Base-by-base conservation (phyloP, 495 filamentous ascomycete genomes). In the Aspergillus wentii region DNA sequence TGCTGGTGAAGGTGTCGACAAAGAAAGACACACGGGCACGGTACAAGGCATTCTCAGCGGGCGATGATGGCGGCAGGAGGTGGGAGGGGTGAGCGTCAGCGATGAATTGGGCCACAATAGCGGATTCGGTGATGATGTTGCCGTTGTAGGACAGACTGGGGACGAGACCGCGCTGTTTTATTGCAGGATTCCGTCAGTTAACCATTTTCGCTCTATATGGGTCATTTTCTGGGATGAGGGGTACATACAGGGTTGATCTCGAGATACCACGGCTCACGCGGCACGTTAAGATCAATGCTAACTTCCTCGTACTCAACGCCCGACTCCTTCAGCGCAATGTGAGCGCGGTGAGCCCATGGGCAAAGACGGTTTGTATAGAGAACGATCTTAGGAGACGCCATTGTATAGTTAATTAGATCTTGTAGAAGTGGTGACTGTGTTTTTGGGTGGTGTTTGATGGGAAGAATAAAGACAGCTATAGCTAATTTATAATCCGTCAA, bases 261-360 rank as follows among this genome's bases (percentile, higher is more conserved):
- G 3, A 94, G 75, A 58, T 94, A 94, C 74, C 86, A 89, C n/a
- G 76, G 68, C 33, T 86, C 85, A 8, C 88, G 80, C 0, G 88
- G 88, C 3, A 49, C 72, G 46, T 59, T 50, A 30, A 95, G 71
- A 54, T 89, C 82, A 54, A 95, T 88, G 36, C 78, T 80, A 48
- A 88, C 84, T 48, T 91, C 84, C 44, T 91, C 79, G 46, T 79
- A 92, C 1, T 81, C 74, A 14, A 94, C 52, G 18, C 75, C 72
- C 9, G 88, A 74, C 54, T 88, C 86, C 17, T 74, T 70, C 17
- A 94, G 75, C 6, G 77, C 76, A 30, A 91, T 89, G 52, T 94
- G 83, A 2, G 75, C 85, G 17, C 88, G 82, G 52, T 92, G 86
- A 1, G 87, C 87, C 75, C 76, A 94, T 11, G 88, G 88, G 62